Conservation (phyloP, 345 rosid species). For the Punica granatum region DNA sequence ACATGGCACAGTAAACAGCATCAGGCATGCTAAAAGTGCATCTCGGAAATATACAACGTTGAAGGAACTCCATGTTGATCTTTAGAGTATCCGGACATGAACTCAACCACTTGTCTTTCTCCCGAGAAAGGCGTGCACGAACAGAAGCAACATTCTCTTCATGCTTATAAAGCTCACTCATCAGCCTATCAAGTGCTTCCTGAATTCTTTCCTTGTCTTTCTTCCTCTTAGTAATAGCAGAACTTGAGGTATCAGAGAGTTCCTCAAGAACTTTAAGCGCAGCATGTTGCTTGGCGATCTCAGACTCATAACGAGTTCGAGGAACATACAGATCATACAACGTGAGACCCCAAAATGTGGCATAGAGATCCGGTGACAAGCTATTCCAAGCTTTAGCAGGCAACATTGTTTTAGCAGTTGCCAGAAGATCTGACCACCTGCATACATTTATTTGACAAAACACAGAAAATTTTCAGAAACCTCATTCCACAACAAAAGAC, state of each 20-base stretch:
- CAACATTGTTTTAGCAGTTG: constrained; percentile 76
- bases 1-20: constrained; percentile 98
- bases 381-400: constrained; percentile 99
- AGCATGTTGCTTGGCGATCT: constrained; percentile 88
- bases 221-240: constrained; percentile 91
- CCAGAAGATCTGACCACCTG: constrained; percentile 98
- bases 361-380: constrained; percentile 95
- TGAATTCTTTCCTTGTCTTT: constrained; percentile 99
- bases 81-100: constrained; percentile 97
- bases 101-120: constrained; percentile 96
- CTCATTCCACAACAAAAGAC: constrained; percentile 2
- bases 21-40: constrained; percentile 99
- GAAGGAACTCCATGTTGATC: constrained; percentile 99
- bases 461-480: background rate
- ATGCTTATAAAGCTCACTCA: constrained; percentile 73
- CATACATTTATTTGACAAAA: constrained; percentile 10
- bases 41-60: constrained; percentile 97
- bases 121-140: constrained; percentile 74
- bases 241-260: constrained; percentile 88
- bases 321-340: constrained; percentile 99
- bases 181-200: constrained; percentile 91
- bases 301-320: constrained; percentile 83
- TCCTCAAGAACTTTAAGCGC: constrained; percentile 95
- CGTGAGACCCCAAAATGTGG: constrained; percentile 96
- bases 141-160: constrained; percentile 97